Base-by-base conservation (phyloP, 306 rosid species). In the Prinsepia uniflora region DNA sequence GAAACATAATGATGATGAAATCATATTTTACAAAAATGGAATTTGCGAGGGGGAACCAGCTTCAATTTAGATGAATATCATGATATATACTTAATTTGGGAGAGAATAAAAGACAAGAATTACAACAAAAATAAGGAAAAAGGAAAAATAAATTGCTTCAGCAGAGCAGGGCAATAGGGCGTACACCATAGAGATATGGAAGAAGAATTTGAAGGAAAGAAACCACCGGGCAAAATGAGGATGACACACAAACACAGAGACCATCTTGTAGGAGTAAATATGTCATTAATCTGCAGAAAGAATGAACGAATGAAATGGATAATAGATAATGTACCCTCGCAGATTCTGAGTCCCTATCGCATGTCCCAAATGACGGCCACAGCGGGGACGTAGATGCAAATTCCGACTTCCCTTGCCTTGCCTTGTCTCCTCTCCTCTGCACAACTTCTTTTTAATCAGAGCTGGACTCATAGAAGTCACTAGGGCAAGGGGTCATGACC, bases 401-500 rank as follows among this genome's bases (percentile, higher is more conserved):
- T 65, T 67, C 75, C 24, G 24, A 72, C 72, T 66, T 63, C 63
- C 67, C 52, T 30, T 2, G 36, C 36, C 36, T 30, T 30, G 36
- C 36, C 4, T 30, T 30, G 36, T 30, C 36, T 30, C 36, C 36
- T 30, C 36, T 30, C 36, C 36, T 53, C 72, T 56, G 70, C 47
- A 43, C 52, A 47, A 67, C 8, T 70, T 40, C 61, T 64, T 76
- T 56, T 82, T 75, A 95, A 12, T 94, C 99, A 11, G 96, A 88
- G 81, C 63, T 86, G 64, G 98, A 85, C 77, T 89, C 99, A 24
- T 86, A 95, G 76, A 89, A 95, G 76, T 95, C 97, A 68, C 99
- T 91, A 59, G 95, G 97, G 90, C 97, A 95, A 8, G 97, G 99
- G 63, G 99, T 89, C 89, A 87, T 84, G 72, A 95, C 91, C 82